Evolutionary conservation across 2,329 filamentous ascomycete species (phyloP).

Genomic region (Amesomyces nigricolor): DNA sequence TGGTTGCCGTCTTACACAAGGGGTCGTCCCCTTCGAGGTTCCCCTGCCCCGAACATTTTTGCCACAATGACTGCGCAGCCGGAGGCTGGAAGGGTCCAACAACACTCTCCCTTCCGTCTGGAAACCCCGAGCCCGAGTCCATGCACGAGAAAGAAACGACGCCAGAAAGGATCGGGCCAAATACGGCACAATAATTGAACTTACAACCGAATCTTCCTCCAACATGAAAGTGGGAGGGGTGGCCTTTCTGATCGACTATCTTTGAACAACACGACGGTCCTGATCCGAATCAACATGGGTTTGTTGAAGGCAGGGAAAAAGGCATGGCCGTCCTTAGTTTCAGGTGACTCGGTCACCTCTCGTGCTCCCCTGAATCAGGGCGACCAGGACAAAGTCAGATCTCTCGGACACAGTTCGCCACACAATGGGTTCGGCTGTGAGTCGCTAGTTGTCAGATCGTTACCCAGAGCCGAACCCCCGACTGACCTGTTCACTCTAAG

Average conservation of each 20-base stretch:
- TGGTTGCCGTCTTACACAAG: slow-evolving; percentile 8
- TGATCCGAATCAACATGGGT: background rate
- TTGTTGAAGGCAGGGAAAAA: background rate
- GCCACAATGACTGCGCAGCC: background rate
- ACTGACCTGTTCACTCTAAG: background rate
- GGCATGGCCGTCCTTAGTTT: background rate
- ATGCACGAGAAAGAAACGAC: too few species aligned
- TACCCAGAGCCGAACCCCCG: background rate
- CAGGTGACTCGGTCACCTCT: background rate
- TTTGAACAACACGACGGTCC: background rate
- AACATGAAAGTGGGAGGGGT: too few species aligned
- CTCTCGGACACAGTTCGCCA: background rate
- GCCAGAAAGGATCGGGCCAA: too few species aligned
- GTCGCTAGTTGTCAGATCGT: background rate
- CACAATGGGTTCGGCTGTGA: background rate
- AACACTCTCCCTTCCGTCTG: too few species aligned
- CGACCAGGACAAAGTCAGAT: background rate
- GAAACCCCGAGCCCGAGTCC: too few species aligned
- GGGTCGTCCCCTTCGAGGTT: slow-evolving; percentile 2
- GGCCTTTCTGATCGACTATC: background rate
- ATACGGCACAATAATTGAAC: too few species aligned
- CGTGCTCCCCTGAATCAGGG: background rate
- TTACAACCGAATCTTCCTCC: too few species aligned
- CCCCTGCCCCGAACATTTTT: slow-evolving; percentile 2
- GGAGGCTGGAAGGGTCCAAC: background rate